Base-by-base conservation (phyloP, 2,329 filamentous ascomycete species). In the Boeremia exigua region DNA sequence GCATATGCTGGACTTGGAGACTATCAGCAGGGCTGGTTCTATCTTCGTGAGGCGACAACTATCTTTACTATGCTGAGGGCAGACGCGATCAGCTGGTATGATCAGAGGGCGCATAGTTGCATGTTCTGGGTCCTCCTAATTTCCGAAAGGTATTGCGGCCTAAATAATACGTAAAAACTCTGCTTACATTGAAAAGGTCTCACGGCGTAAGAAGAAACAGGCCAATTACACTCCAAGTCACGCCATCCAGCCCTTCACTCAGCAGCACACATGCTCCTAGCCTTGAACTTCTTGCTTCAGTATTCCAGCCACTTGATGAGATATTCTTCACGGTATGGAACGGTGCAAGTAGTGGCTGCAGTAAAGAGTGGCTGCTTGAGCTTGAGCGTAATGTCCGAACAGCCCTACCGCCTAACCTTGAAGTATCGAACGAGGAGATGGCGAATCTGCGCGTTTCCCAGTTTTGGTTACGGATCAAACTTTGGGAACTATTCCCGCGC, bases 21-120 rank as follows among this genome's bases (percentile, higher is more conserved):
- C 71, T 88, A 92, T 71, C 86, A 89, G 59, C 87, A 87, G 72
- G 90, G 89, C 1, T 94, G 90, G 90, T 92, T 87, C 69, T 86
- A 91, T 70, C 79, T 94, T 9, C 86, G 90, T 25, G 90, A 95
- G 74, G 88, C 89, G 6, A 88, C 86, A 1, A 92, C 90, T 6
- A 80, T 94, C 73, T 69, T 63, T 34, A 60, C 62, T 50, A 65
- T 71, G 61, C 48, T 59, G 2, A 63, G 45, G 9, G 40, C 15
- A 3, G 51, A 61, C n/a, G 43, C 44, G 5, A 37, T 59, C 10
- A 48, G 25, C 3, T 67, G 62, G 61, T 64, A 62, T 19, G 59
- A 64, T 19, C 17, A 25, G 12, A 52, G 44, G 11, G 46, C 56
- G 3, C 39, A 62, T 17, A 56, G 53, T 34, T 49, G 57, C 9